Conservation (phyloP, 2,329 filamentous ascomycete genomes). For the Diaporthe sp. region DNA sequence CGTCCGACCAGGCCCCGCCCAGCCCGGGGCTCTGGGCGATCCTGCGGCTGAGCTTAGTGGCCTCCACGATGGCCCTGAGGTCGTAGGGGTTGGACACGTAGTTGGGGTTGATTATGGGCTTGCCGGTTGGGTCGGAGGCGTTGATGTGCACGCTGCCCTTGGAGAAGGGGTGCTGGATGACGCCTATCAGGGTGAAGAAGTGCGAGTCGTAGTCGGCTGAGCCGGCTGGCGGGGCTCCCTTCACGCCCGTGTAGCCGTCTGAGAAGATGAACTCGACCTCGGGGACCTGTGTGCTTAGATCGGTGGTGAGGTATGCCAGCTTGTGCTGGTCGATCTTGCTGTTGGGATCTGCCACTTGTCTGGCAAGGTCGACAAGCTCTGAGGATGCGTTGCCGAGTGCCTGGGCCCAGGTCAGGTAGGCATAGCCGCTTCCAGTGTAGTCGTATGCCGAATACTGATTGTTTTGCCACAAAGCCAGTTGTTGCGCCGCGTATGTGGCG, state of each 20-base stretch:
- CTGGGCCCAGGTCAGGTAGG: conserved; percentile 15
- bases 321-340: conserved; percentile 14
- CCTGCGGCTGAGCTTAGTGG: not conserved
- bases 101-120: conserved; percentile 2
- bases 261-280: conserved; percentile 20
- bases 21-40: not conserved
- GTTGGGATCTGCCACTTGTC: not conserved
- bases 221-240: conserved; percentile 13
- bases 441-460: conserved; percentile 36
- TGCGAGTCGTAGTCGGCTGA: not conserved
- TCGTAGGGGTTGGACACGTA: conserved; percentile 16
- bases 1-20: not conserved
- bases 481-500: conserved; percentile 31
- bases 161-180: conserved; percentile 21
- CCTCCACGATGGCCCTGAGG: not conserved
- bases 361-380: not conserved
- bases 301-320: conserved; percentile 10
- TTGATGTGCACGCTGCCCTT: conserved; percentile 25
- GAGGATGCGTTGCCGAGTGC: conserved; percentile 6
- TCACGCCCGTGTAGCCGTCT: not conserved
- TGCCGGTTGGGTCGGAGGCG: conserved; percentile 2
- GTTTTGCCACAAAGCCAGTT: conserved; percentile 34
- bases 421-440: conserved; percentile 13
- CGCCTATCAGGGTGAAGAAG: conserved; percentile 9
- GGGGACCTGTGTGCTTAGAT: not conserved